Evolutionary conservation across 2,329 filamentous ascomycete species (phyloP).

Genomic region (Microdochium trichocladiopsis): DNA sequence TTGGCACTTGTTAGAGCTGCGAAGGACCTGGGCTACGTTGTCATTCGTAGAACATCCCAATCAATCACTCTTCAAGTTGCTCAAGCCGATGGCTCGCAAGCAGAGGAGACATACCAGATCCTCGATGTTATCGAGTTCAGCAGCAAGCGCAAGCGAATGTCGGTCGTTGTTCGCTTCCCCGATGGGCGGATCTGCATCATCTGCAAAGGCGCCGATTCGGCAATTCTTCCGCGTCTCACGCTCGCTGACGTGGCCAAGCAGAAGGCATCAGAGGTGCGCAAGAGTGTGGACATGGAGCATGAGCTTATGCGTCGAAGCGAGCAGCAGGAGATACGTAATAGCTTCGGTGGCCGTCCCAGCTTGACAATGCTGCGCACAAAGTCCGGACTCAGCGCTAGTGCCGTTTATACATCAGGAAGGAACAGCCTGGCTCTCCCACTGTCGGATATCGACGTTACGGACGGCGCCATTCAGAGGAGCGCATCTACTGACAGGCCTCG

Average conservation of each 20-base stretch:
- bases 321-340: constrained; percentile 45
- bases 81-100: constrained; percentile 25
- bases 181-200: constrained; percentile 76
- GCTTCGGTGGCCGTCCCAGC: constrained; percentile 47
- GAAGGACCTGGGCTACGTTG: constrained; percentile 74
- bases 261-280: constrained; percentile 62
- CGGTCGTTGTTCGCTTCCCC: constrained; percentile 78
- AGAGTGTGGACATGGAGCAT: constrained; percentile 52
- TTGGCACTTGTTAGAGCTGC: constrained; percentile 79
- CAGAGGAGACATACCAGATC: constrained; percentile 65
- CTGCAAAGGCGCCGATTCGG: constrained; percentile 86
- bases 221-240: constrained; percentile 70
- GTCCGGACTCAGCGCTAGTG: constrained; percentile 9
- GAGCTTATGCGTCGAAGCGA: constrained; percentile 49
- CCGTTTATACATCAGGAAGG: background rate
- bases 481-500: constrained; percentile 33
- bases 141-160: constrained; percentile 86
- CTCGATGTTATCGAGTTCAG: constrained; percentile 88
- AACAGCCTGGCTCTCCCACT: background rate
- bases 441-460: background rate
- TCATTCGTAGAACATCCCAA: constrained; percentile 66
- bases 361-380: constrained; percentile 29
- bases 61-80: constrained; percentile 50
- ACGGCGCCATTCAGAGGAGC: constrained; percentile 14
- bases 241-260: constrained; percentile 67